Conservation (phyloP, 164 flowering plant genomes). For the Dillenia suffruticosa region DNA sequence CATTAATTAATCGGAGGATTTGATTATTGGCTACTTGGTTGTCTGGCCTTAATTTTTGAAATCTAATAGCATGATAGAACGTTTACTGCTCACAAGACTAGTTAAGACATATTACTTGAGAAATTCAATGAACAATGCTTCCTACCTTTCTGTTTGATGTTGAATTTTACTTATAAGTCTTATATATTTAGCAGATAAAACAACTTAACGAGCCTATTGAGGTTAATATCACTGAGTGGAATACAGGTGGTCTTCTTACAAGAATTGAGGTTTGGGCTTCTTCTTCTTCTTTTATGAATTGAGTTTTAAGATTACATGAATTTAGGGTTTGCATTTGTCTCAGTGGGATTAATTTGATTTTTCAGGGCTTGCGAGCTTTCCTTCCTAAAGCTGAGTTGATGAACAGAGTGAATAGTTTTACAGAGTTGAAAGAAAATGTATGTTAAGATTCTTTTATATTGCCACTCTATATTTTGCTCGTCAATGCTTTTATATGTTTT, state of each 20-base stretch:
- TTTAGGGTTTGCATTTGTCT: neutral
- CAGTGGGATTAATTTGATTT: slow-evolving; percentile 8
- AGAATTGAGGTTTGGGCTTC: slow-evolving; percentile 81
- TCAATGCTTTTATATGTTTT: too few relatives aligned
- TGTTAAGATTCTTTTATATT: slow-evolving; percentile 9
- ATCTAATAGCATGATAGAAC: too few relatives aligned
- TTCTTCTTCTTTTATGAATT: neutral
- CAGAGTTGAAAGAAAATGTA: slow-evolving; percentile 87
- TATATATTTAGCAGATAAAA: slow-evolving; percentile 55
- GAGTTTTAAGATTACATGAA: too few relatives aligned
- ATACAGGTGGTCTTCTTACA: slow-evolving; percentile 92
- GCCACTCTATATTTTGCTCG: too few relatives aligned
- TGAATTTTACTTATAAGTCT: neutral
- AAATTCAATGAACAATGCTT: too few relatives aligned
- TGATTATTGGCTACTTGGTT: too few relatives aligned
- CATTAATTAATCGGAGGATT: too few relatives aligned
- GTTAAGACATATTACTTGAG: too few relatives aligned
- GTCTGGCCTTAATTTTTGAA: too few relatives aligned
- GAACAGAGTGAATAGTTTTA: slow-evolving; percentile 56
- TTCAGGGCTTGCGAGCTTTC: slow-evolving; percentile 89
- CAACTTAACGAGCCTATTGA: slow-evolving; percentile 83
- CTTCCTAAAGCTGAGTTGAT: slow-evolving; percentile 89
- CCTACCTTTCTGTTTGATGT: neutral
- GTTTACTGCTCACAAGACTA: too few relatives aligned
- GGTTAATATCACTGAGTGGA: slow-evolving; percentile 90